Percentiles rank a stretch among this genome's conserved stretches.
Conservation (phyloP, 352 stramenopile genomes). For the Plasmopara viticola region DNA sequence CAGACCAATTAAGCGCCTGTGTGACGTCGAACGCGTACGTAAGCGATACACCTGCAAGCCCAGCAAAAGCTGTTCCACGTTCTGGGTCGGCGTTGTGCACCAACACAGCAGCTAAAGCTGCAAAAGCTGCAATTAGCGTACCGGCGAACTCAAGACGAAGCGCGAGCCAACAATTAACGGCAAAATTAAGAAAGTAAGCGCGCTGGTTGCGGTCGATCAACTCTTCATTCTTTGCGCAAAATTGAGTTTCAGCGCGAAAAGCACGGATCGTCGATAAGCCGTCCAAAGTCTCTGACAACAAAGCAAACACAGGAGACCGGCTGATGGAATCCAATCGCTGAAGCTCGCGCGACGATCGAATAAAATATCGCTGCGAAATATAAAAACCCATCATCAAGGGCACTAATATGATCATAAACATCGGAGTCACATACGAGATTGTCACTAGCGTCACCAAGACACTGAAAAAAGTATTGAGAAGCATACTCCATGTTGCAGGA, state of each 20-base stretch:
- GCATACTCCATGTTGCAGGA: conserved; percentile 55
- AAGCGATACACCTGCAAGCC: conserved; percentile 59
- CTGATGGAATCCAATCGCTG: conserved; percentile 94
- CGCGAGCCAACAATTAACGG: conserved; percentile 70
- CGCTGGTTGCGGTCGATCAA: conserved; percentile 63
- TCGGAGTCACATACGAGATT: conserved; percentile 63
- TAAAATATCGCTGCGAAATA: conserved; percentile 89
- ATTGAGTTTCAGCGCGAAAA: conserved; percentile 48
- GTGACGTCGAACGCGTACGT: conserved; percentile 76
- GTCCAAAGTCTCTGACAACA: conserved; percentile 92
- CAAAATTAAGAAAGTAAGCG: conserved; percentile 70
- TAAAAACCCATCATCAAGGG: conserved; percentile 69
- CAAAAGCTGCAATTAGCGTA: conserved; percentile 52
- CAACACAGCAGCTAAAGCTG: conserved; percentile 47
- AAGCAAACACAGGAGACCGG: conserved; percentile 91
- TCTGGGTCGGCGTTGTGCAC: conserved; percentile 35
- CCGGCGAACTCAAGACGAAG: conserved; percentile 69
- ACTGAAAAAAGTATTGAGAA: conserved; percentile 68
- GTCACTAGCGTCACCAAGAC: conserved; percentile 56
- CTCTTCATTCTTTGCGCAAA: conserved; percentile 43
- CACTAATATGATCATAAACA: conserved; percentile 66
- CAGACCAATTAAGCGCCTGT: conserved; percentile 73
- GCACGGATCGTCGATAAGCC: conserved; percentile 93
- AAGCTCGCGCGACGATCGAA: conserved; percentile 87
- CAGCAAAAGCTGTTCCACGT: conserved; percentile 41